Conservation (phyloP, 176 grass and related monocot species). For the Cenchrus fungigraminus region DNA sequence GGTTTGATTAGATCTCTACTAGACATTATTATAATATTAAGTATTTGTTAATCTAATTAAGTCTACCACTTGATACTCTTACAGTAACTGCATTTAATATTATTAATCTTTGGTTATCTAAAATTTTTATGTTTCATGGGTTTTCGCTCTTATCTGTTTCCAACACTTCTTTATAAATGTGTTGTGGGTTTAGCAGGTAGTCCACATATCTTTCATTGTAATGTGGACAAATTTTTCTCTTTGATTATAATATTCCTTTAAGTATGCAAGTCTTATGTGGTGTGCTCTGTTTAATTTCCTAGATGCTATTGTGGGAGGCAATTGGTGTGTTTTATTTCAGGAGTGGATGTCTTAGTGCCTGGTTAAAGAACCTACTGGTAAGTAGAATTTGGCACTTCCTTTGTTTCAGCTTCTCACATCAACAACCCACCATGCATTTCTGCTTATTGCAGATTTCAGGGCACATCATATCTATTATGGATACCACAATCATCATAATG, state of each 20-base stretch:
- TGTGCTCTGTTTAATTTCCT: slow-evolving; percentile 41
- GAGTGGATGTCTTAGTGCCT: slow-evolving; percentile 39
- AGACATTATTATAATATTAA: slow-evolving; percentile 23
- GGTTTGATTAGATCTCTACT: slow-evolving; percentile 20
- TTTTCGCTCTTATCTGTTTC: not conserved
- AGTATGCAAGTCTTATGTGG: not conserved
- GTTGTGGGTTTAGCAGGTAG: not conserved
- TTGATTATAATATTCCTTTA: not conserved
- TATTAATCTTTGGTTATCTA: slow-evolving; percentile 31
- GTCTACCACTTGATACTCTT: slow-evolving; percentile 6
- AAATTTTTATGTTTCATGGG: slow-evolving; percentile 7
- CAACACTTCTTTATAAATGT: not conserved
- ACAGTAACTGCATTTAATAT: slow-evolving; percentile 22
- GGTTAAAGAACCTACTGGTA: slow-evolving; percentile 64
- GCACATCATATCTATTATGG: slow-evolving; percentile 63
- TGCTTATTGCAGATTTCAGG: slow-evolving; percentile 57
- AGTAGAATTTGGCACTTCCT: slow-evolving; percentile 38
- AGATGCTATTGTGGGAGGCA: slow-evolving; percentile 74
- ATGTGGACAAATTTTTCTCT: slow-evolving; percentile 6
- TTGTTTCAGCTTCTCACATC: slow-evolving; percentile 34
- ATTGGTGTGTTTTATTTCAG: slow-evolving; percentile 48
- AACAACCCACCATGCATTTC: slow-evolving; percentile 32
- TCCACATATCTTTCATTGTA: slow-evolving; percentile 2
- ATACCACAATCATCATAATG: slow-evolving; percentile 55
- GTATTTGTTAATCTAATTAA: not conserved